These are phyloP conservation scores for Candida tetrigidarum DNA, from an alignment of 1,139 yeast species.

Conservation along the genomic window DNA sequence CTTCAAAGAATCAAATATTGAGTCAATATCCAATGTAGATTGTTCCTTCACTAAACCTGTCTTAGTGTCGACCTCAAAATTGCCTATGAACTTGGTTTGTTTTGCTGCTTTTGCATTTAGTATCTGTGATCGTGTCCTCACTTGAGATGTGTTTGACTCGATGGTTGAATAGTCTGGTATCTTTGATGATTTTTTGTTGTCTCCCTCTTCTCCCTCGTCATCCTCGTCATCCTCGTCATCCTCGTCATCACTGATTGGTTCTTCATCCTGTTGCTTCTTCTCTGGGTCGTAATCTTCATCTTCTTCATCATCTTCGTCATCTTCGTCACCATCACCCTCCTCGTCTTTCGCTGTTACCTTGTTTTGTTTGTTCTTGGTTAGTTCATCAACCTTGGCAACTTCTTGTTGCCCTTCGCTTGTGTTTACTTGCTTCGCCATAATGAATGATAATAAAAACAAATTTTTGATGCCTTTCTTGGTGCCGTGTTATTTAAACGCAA, in stretches of 20 bases:
- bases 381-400: background rate
- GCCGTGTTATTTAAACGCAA: background rate
- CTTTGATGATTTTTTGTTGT: conserved; percentile 29
- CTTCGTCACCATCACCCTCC: conserved; percentile 11
- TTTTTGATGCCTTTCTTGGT: background rate
- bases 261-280: conserved; percentile 15
- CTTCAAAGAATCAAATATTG: conserved; percentile 36
- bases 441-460: no score
- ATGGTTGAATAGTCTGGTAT: conserved; percentile 42
- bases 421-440: background rate
- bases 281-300: conserved; percentile 21
- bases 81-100: conserved; percentile 20
- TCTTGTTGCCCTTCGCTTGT: background rate
- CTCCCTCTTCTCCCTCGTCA: no score
- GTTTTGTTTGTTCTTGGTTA: background rate
- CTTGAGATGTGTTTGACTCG: conserved; percentile 36
- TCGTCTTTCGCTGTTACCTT: background rate
- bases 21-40: conserved; percentile 38
- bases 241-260: conserved; percentile 34
- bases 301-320: conserved; percentile 18
- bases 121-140: conserved; percentile 43
- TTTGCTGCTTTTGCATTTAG: conserved; percentile 19
- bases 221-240: conserved; percentile 25
- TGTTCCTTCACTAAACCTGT: conserved; percentile 33
- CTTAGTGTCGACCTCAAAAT: conserved; percentile 22